Evolutionary conservation across 805 yeast species (phyloP), one percentile per base, ranked within the genome.

Genomic region (Zygoascus bituminiphila): DNA sequence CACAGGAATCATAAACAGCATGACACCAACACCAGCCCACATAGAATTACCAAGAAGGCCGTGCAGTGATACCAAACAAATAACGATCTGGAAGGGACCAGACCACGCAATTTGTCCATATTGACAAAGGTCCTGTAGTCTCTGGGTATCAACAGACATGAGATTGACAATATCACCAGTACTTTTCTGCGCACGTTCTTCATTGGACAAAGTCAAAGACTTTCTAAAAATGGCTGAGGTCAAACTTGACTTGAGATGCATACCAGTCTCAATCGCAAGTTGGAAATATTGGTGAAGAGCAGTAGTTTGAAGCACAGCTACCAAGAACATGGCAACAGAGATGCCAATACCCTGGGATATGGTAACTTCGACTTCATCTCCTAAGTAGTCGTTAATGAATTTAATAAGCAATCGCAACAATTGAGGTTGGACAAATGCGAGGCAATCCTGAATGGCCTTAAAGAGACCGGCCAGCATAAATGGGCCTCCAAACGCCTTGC

Each of bases 1-100:
- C 49, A 85, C 64, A 12, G 97, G 96, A 55, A 91, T 82, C 81
- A 89, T 83, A 43, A 89, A 59, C 5, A 82, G 65, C 49, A 59
- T 56, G 50, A 91, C 79, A 26, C 76, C 66, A 12, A 91, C 94
- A 64, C 98, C 98, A 38, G 95, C 83, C 95, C 96, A 87, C 95
- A 89, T 88, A 31, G 64, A 53, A 42, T 80, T 80, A 22, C 97
- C 97, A 51, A 91, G 67, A 45, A 91, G 66, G 2, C 77, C 75
- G 64, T 88, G 78, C 46, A 91, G 72, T 2, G 93, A 84, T 49
- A 74, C 66, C 54, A 91, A 73, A 71, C 97, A 89, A 46, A 91
- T 68, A 24, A 77, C 59, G 56, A 91, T 78, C 67, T 88, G 97
- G 68, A 88, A 83, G 1, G 98, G 98, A 42, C 96, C 96, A 1